phyloP scores from a whole-genome alignment of 2,329 filamentous ascomycete species.

The Nothomitra cinnamomea region DNA sequence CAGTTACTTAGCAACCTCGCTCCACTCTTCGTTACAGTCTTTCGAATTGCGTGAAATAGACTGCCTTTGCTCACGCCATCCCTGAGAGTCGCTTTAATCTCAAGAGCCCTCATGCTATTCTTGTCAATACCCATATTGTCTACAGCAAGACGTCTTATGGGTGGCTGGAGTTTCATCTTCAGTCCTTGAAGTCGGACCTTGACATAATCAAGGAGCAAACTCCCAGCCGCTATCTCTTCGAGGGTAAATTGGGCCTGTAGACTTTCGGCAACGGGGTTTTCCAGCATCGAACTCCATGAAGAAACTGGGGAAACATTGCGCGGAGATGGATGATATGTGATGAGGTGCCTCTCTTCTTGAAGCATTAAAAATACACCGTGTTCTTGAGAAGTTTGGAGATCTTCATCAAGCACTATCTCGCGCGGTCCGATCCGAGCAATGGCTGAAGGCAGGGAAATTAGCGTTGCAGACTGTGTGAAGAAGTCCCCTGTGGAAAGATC shows the following conservation, averaged over 20 bases:
- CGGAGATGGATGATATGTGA: conserved; percentile 49
- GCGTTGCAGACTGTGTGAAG: conserved; percentile 59
- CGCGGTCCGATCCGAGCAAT: conserved; percentile 68
- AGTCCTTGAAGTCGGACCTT: conserved; percentile 59
- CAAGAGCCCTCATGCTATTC: conserved; percentile 74
- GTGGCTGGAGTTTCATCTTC: conserved; percentile 69
- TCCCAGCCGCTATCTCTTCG: conserved; percentile 60
- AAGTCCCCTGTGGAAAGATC: conserved; percentile 93
- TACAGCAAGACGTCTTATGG: conserved; percentile 53
- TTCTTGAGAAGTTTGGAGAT: conserved; percentile 37
- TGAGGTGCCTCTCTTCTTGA: conserved; percentile 55
- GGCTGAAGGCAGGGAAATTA: conserved; percentile 58
- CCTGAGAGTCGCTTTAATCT: conserved; percentile 72
- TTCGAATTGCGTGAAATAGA: conserved; percentile 72
- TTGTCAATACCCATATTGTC: conserved; percentile 84
- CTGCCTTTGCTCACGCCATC: conserved; percentile 70
- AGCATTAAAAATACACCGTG: conserved; percentile 50
- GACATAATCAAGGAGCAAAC: conserved; percentile 71
- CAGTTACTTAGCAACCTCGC: conserved; percentile 69
- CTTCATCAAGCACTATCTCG: conserved; percentile 65
- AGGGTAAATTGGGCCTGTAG: conserved; percentile 49
- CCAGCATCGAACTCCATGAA: conserved; percentile 17
- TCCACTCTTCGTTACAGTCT: conserved; percentile 83
- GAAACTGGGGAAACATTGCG: conserved; percentile 14
- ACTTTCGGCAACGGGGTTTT: conserved; percentile 62